Conservation (phyloP, 2,329 filamentous ascomycete species). For the Colletotrichum nymphaeae region DNA sequence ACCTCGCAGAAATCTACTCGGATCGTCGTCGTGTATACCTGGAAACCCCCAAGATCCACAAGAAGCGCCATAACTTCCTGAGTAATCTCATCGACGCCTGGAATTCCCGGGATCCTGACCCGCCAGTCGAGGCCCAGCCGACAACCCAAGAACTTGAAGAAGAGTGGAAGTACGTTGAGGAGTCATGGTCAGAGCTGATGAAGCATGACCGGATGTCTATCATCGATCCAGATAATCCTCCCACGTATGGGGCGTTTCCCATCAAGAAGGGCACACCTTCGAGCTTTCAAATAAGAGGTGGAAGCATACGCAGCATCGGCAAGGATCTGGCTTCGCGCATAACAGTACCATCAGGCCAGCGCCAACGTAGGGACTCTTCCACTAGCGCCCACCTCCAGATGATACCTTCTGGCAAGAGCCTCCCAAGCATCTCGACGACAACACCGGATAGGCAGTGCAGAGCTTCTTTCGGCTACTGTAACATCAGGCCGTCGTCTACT, state of each 20-base stretch:
- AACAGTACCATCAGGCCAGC: neutral
- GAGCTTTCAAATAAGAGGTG: slow-evolving; percentile 6
- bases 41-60: neutral
- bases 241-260: neutral
- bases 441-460: neutral
- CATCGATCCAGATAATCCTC: neutral
- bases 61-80: slow-evolving; percentile 2
- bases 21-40: slow-evolving; percentile 15
- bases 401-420: neutral
- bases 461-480: neutral
- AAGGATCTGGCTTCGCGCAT: neutral
- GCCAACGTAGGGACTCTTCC: neutral
- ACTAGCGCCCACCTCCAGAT: neutral
- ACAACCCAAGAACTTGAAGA: neutral
- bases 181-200: neutral
- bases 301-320: neutral
- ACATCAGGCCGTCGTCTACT: neutral
- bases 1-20: slow-evolving; percentile 1
- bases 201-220: neutral
- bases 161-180: slow-evolving; percentile 6
- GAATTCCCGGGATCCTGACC: neutral
- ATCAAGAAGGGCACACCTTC: neutral
- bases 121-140: neutral
- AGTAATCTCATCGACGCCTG: slow-evolving; percentile 28
- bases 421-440: neutral